Percentiles rank a stretch among this genome's conserved stretches.
Conservation (phyloP, 176 grass and related monocot species). For the Juncus inflexus region DNA sequence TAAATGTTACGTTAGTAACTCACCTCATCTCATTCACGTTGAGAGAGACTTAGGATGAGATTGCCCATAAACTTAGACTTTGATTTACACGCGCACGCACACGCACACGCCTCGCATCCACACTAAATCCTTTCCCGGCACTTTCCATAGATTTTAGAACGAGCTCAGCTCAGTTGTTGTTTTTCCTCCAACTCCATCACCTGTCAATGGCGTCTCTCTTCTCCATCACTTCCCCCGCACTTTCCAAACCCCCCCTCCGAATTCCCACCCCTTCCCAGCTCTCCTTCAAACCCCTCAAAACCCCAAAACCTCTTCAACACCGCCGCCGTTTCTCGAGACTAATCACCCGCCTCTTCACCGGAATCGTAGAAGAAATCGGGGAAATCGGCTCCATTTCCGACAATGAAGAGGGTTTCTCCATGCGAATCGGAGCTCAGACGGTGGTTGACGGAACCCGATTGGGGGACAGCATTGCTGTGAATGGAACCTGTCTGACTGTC, state of each 20-base stretch:
- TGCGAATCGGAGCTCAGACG: constrained; percentile 45
- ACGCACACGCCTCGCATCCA: no score
- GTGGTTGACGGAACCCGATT: constrained; percentile 62
- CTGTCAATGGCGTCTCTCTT: neutral
- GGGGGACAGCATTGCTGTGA: constrained; percentile 80
- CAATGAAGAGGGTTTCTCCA: constrained; percentile 38
- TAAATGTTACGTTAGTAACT: no score
- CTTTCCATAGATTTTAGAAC: no score
- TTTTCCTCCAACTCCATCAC: neutral
- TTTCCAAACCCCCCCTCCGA: constrained; percentile 28
- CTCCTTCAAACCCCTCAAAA: constrained; percentile 41
- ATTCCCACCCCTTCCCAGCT: constrained; percentile 5
- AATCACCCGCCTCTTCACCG: constrained; percentile 65
- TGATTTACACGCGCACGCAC: no score
- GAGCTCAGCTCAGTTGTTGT: no score
- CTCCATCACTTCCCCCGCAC: neutral
- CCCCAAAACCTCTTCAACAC: constrained; percentile 34
- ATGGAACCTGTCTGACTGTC: constrained; percentile 86
- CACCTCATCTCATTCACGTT: no score
- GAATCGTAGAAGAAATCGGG: constrained; percentile 90
- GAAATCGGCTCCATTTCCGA: constrained; percentile 34
- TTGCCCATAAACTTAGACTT: no score
- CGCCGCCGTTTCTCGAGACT: constrained; percentile 14
- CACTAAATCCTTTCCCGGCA: no score
- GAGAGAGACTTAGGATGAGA: no score